These are phyloP conservation scores for Stagonosporopsis vannaccii DNA, from an alignment of 2,329 filamentous ascomycete species.

Conservation along the genomic window DNA sequence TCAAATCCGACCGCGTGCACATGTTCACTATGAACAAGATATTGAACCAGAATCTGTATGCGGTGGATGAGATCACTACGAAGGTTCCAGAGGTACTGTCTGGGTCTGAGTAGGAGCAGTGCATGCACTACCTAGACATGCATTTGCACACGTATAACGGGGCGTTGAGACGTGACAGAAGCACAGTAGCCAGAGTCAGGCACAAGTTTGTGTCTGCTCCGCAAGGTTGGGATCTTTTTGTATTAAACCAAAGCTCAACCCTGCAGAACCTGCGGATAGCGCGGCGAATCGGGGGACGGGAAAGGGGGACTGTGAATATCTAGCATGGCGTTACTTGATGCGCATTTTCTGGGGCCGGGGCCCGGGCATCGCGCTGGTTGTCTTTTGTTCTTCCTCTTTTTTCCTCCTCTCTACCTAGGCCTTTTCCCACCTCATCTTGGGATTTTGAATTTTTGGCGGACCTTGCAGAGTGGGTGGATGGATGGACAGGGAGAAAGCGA, in stretches of 20 bases:
- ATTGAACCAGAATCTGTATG: conserved; percentile 87
- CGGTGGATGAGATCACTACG: conserved; percentile 68
- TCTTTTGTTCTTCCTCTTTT: background rate
- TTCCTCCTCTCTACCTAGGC: background rate
- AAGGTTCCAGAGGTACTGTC: background rate
- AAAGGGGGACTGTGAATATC: conserved; percentile 6
- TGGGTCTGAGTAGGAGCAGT: background rate
- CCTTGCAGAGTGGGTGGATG: too few species aligned
- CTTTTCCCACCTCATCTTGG: too few species aligned
- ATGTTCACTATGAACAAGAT: conserved; percentile 99
- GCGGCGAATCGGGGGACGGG: background rate
- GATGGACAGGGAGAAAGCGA: too few species aligned
- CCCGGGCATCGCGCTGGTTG: conserved; percentile 7
- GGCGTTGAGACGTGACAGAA: background rate
- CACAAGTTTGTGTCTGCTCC: too few species aligned
- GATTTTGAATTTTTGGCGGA: too few species aligned
- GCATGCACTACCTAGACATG: background rate
- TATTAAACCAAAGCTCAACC: too few species aligned
- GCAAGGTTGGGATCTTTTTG: too few species aligned
- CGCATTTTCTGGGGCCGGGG: conserved; percentile 12
- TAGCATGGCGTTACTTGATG: conserved; percentile 16
- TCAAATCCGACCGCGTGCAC: conserved; percentile 88
- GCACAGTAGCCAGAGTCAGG: background rate
- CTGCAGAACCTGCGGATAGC: too few species aligned
- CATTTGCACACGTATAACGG: background rate